phyloP scores from a whole-genome alignment of 148 eudicot genomes.

The Tetragonia tetragonoides region DNA sequence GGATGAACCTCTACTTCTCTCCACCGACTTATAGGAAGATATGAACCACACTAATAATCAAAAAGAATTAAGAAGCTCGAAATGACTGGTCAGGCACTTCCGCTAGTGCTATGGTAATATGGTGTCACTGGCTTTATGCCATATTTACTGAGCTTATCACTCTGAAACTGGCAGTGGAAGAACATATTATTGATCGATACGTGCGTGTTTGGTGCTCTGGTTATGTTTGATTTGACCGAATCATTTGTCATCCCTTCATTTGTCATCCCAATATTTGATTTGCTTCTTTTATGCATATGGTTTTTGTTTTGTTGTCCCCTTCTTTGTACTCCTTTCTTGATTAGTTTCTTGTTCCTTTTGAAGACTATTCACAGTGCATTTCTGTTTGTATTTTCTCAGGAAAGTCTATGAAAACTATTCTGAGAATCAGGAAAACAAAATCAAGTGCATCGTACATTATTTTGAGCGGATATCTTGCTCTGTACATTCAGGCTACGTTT shows the following conservation, averaged over 20 bases:
- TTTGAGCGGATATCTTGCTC: conserved; percentile 71
- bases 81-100: no score
- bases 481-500: conserved; percentile 65
- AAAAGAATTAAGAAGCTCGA: no score
- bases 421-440: conserved; percentile 65
- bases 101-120: no score
- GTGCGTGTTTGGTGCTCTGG: neutral
- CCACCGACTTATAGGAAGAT: no score
- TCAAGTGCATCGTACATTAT: conserved; percentile 82
- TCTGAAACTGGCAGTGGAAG: neutral
- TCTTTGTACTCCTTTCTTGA: neutral
- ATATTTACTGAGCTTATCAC: no score
- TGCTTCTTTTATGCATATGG: neutral
- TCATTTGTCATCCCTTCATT: neutral
- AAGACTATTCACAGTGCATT: neutral
- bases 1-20: no score
- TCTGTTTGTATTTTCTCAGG: conserved; percentile 40
- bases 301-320: neutral
- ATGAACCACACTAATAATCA: no score
- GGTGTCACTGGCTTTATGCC: no score
- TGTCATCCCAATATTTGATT: neutral
- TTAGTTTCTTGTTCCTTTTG: neutral
- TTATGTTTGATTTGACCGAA: neutral
- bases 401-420: conserved; percentile 54
- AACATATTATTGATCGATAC: neutral